Evolutionary conservation across 2,329 filamentous ascomycete species (phyloP).

Genomic region (Neofusicoccum laricinum): DNA sequence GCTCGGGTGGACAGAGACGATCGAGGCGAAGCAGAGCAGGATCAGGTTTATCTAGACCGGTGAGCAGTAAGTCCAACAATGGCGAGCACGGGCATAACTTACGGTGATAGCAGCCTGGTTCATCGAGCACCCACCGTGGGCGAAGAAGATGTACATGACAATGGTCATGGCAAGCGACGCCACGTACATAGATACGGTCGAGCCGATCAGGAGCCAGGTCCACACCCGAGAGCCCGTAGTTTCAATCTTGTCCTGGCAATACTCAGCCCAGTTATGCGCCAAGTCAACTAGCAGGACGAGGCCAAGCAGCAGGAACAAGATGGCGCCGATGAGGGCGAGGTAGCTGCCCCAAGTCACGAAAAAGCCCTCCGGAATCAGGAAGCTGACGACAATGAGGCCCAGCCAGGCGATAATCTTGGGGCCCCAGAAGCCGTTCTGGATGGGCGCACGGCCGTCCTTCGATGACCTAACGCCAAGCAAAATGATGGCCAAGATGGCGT

Average conservation of each 20-base stretch:
- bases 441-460: slow-evolving; percentile 77
- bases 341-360: slow-evolving; percentile 97
- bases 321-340: slow-evolving; percentile 80
- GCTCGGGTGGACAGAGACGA: slow-evolving; percentile 82
- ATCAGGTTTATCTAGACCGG: slow-evolving; percentile 69
- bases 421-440: slow-evolving; percentile 99
- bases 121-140: slow-evolving; percentile 77
- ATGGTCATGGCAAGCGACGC: slow-evolving; percentile 90
- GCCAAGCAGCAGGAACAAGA: slow-evolving; percentile 89
- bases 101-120: slow-evolving; percentile 80
- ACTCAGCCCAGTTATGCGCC: slow-evolving; percentile 95
- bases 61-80: slow-evolving; percentile 9
- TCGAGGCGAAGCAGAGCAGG: slow-evolving; percentile 74
- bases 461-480: slow-evolving; percentile 84
- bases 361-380: slow-evolving; percentile 92
- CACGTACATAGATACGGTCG: slow-evolving; percentile 90
- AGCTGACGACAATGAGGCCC: slow-evolving; percentile 80
- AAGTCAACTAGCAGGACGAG: slow-evolving; percentile 91
- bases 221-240: slow-evolving; percentile 79
- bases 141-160: slow-evolving; percentile 97
- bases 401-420: slow-evolving; percentile 93
- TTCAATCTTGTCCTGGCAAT: slow-evolving; percentile 91
- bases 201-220: slow-evolving; percentile 85
- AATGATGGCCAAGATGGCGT: slow-evolving; percentile 78
- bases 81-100: slow-evolving; percentile 52